A percentile compares a stretch with the other conserved stretches of the same genome.
Evolutionary conservation across 129 eudicot species (phyloP).

Genomic region (Chrysanthemum makinoi): DNA sequence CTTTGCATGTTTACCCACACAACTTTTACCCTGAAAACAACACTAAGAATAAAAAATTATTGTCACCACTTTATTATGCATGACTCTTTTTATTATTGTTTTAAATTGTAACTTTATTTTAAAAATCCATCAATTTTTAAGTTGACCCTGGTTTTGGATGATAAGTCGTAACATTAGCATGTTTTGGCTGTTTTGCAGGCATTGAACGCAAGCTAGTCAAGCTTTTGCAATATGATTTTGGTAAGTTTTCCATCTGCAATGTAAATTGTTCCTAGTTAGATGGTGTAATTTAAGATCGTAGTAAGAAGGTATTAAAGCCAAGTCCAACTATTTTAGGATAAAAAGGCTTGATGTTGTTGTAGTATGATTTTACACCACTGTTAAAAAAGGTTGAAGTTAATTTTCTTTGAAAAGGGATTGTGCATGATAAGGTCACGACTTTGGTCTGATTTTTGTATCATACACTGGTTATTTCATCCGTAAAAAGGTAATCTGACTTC

Average conservation of each 20-base stretch:
- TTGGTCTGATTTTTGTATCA: background rate
- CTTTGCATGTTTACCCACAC: conserved; percentile 23
- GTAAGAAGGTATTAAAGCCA: background rate
- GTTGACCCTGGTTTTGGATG: conserved; percentile 29
- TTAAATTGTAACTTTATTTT: background rate
- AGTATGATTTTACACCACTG: background rate
- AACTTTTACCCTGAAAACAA: conserved; percentile 19
- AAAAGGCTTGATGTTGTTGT: background rate
- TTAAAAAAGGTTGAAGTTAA: background rate
- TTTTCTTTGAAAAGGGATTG: too few species aligned
- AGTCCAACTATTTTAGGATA: background rate
- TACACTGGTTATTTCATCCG: background rate
- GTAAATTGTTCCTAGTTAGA: conserved; percentile 27
- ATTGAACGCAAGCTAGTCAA: conserved; percentile 10
- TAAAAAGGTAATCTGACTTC: too few species aligned
- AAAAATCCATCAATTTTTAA: background rate
- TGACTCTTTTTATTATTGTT: conserved; percentile 1
- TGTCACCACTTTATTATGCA: conserved; percentile 34
- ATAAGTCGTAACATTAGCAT: too few species aligned
- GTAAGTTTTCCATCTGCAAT: conserved; percentile 36
- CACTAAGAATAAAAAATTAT: conserved; percentile 2
- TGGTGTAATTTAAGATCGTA: background rate
- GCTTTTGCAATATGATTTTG: conserved; percentile 22
- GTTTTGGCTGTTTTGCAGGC: conserved; percentile 35
- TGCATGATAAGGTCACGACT: background rate